Conservation (phyloP, 805 yeast species). For the Wickerhamiella sorbophila region DNA sequence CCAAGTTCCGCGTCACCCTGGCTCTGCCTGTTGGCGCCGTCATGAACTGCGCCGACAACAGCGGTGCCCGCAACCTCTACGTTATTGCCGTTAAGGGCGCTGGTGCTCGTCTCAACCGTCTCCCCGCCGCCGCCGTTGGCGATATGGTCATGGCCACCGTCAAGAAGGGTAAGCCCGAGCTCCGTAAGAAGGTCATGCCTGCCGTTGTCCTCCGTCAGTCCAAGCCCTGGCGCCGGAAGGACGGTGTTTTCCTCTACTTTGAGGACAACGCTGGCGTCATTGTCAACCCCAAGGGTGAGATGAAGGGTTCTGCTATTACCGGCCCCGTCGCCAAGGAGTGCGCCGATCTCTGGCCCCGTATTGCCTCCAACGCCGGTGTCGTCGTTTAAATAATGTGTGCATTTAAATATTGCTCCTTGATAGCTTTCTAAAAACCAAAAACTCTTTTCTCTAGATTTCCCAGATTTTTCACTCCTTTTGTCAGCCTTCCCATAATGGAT, state of each 20-base stretch:
- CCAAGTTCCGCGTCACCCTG: conserved; percentile 99
- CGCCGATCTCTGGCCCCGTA: conserved; percentile 99
- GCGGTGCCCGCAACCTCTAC: conserved; percentile 99
- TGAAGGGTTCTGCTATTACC: conserved; percentile 99
- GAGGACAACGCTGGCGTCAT: conserved; percentile 99
- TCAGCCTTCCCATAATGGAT: conserved; percentile 3
- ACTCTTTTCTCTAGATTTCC: not conserved
- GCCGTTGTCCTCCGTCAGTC: conserved; percentile 99
- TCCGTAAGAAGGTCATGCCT: conserved; percentile 99
- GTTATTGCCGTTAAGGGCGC: conserved; percentile 96
- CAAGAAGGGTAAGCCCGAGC: conserved; percentile 99
- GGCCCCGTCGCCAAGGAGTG: conserved; percentile 99
- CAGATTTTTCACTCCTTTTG: not conserved
- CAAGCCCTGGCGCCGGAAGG: conserved; percentile 99
- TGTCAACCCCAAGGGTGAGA: conserved; percentile 99
- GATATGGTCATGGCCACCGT: conserved; percentile 78
- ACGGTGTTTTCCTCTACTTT: conserved; percentile 97
- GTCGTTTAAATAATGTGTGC: conserved; percentile 56
- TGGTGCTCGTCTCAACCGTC: conserved; percentile 99
- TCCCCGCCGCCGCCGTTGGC: conserved; percentile 99
- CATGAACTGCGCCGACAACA: conserved; percentile 99
- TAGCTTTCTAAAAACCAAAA: no score
- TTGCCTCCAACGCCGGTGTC: conserved; percentile 99
- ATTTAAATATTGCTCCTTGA: not conserved
- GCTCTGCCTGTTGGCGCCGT: conserved; percentile 99